Evolutionary conservation across 139 green algal species (phyloP), one percentile per base, ranked within the genome.

Genomic region (Asterochloris erici): DNA sequence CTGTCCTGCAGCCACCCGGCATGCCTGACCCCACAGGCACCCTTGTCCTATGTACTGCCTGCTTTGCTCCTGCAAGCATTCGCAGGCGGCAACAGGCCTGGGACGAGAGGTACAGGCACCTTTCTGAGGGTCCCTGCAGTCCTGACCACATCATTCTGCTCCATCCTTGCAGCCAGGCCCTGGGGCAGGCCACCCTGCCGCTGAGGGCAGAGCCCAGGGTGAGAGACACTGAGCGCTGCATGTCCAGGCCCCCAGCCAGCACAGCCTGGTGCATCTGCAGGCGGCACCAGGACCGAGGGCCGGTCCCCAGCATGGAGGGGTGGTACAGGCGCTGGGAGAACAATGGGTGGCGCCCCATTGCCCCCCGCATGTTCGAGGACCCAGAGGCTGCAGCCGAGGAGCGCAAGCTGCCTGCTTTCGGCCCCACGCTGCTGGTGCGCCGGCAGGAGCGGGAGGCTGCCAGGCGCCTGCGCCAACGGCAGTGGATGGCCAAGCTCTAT

Each of bases 291-390:
- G 47, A 9, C 26, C 15, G 23, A 11, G 1, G 60, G 38, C 74
- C 16, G 16, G 24, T 69, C 14, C 17, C 19, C 29, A 63, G 61
- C 17, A 81, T 80, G 76, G 68, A 28, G 10, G 89, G 88, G 21
- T 95, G 91, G 91, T 95, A 95, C 81, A 83, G 87, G 28, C 78
- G 91, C 10, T n/a, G 80, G 47, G 91, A 93, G 73, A 93, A 92
- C 84, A 96, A 96, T 82, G 90, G 88, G 15, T 96, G 93, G 93
- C 85, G 93, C 79, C 90, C 91, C 13, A 85, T 94, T 12, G 83
- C 83, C 4, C 88, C 91, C 82, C 88, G 87, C 23, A 54, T 90
- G 77, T 81, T 94, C 74, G 73, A 90, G 27, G 85, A 90, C 13
- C 38, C 38, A 54, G 68, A 64, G 19, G 73, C 69, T 38, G 70